phyloP scores from a whole-genome alignment of 2,329 filamentous ascomycete species.

The Fusarium sterilihyphosum region DNA sequence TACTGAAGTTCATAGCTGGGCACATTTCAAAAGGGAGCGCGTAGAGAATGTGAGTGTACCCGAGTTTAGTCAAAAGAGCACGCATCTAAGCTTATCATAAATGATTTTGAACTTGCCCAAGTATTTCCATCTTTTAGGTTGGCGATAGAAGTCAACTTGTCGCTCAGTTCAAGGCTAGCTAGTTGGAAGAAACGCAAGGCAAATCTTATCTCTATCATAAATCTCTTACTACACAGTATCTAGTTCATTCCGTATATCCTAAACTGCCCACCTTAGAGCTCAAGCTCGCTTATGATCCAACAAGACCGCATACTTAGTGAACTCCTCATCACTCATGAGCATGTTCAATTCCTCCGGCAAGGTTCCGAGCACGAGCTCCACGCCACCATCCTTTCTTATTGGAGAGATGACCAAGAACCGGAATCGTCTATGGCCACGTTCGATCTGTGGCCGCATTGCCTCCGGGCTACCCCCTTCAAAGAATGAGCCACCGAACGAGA shows the following conservation, averaged over 20 bases:
- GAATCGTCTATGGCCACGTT: background rate
- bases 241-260: rapidly evolving
- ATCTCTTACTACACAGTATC: no score
- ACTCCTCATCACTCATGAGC: constrained; percentile 6
- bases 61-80: background rate
- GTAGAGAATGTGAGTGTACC: background rate
- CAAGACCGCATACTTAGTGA: background rate
- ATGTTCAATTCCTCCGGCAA: constrained; percentile 8
- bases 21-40: background rate
- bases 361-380: background rate
- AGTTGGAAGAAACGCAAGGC: rapidly evolving
- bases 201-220: background rate
- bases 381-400: background rate
- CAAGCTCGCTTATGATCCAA: background rate
- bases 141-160: background rate
- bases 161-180: background rate
- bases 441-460: constrained; percentile 4
- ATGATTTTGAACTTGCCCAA: background rate
- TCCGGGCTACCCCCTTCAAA: constrained; percentile 5
- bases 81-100: no score
- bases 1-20: background rate
- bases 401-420: constrained; percentile 12
- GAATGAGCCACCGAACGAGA: constrained; percentile 3
- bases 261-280: no score
- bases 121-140: rapidly evolving